Base-by-base conservation (phyloP, 2,329 filamentous ascomycete species). In the Scytalidium sp. region DNA sequence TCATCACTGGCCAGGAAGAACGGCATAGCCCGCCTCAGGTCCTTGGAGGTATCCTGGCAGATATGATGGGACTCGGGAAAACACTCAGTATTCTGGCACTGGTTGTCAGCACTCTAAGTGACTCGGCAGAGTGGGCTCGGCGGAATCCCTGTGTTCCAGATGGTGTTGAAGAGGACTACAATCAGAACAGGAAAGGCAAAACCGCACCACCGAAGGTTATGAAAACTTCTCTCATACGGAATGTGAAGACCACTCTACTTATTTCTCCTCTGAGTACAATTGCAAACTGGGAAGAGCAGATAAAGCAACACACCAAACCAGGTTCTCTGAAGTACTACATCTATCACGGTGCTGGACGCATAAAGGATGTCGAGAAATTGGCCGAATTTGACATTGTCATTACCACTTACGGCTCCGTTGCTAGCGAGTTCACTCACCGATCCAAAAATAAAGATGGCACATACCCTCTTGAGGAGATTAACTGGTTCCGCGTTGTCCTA, bases 201-300 rank as follows among this genome's bases (percentile, higher is more conserved):
- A 55, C 55, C 29, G 43, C 59, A 10, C 52, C 64, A 17, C 59
- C 59, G 1, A 60, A 62, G 22, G 57, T 67, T 15, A 62, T 66
- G 23, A 61, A 66, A 27, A 55, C 63, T 11, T 69, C 63, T 10
- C 64, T 88, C n/a, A 69, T 71, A 19, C 75, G 74, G 40, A 96
- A 97, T 61, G 83, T 82, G 5, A 87, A 84, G 62, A 84, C 88
- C 1, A 97, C 94, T 0, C 74, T 99, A 25, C 78, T 99, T 17
- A 83, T 99, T 15, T 95, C 88, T 50, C 94, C 94, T 1, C 78
- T 97, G 2, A 96, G 90, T 62, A 94, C 93, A 0, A 84, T 97
- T 50, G 86, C 87, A 21, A 99, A 97, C 62, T 99, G 94, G 94
- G 87, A 93, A 60, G 84, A 91, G 58, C 94, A 99, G 68, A 89